Evolutionary conservation across 306 rosid species (phyloP).

Genomic region (Oxytropis ochrocephala): DNA sequence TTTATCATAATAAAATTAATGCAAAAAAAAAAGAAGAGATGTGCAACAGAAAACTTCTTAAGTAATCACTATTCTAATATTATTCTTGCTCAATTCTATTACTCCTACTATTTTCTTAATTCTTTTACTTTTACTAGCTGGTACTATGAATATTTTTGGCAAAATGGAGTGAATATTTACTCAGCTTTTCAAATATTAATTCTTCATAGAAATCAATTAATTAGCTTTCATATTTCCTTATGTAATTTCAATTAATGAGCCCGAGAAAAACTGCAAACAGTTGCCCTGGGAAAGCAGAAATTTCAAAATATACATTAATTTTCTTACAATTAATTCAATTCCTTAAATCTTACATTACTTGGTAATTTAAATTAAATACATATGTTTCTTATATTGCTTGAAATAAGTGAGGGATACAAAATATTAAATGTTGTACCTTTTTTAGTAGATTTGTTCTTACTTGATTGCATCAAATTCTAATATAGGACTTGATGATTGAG

Average conservation of each 20-base stretch:
- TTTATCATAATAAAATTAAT: no score
- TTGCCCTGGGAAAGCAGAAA: neutral
- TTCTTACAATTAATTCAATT: neutral
- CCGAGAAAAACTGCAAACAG: neutral
- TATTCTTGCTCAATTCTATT: no score
- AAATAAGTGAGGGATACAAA: neutral
- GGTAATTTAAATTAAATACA: no score
- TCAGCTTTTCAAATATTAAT: no score
- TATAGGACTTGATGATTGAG: slow-evolving; percentile 8
- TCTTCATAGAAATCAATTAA: no score
- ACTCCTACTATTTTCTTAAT: no score
- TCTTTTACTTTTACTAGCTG: no score
- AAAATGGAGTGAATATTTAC: no score
- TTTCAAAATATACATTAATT: neutral
- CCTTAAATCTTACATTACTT: neutral
- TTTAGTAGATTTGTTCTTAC: neutral
- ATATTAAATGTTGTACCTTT: neutral
- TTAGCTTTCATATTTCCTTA: neutral
- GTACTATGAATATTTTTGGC: no score
- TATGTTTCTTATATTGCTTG: neutral
- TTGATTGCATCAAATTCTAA: neutral
- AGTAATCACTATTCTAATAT: no score
- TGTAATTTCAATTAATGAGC: neutral
- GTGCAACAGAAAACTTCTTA: no score
- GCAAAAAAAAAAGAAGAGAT: no score